Evolutionary conservation across 768 basidiomycete species (phyloP), one percentile per base, ranked within the genome.

Genomic region (Pleurotus tuoliensis): DNA sequence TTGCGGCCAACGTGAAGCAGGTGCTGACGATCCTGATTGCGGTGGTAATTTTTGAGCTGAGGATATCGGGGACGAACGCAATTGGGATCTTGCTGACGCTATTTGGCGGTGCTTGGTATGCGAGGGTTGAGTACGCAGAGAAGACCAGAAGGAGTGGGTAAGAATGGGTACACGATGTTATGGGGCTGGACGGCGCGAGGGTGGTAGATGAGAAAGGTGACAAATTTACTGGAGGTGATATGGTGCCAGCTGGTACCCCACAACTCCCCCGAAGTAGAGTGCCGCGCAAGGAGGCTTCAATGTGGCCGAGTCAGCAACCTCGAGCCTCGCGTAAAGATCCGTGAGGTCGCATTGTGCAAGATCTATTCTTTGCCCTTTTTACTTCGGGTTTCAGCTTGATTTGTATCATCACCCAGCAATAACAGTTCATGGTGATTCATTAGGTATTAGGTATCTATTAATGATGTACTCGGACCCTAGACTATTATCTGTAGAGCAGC

Each of bases 1-100:
- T 96, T 47, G 91, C 92, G 58, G 91, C 85, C 52, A 94, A 94
- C 69, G 87, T 96, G 49, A 98, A 98, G 71, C 95, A 97, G 66
- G 95, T 94, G 8, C 68, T 97, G 64, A 96, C 94, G 2, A 85
- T 97, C 56, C 75, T 93, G 8, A 83, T 87, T 44, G 91, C 93
- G 0, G 92, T 98, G 4, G 61, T 78, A 38, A 78, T 98, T 22
- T 99, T 98, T 69, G 72, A 94, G 67, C 72, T 98, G 44, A 81
- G 82, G 3, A 91, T 98, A 69, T 90, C 87, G 8, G 75, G 78
- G 20, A 80, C 79, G 59, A 99, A 99, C 67, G 86, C 81, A 6
- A 60, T 90, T 43, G 97, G 97, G 1, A 95, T 99, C 56, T 37
- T 78, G 7, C 72, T 97, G 47, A 98, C 97, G 5, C 79, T 98